Conservation (phyloP, 1,284 basidiomycete genomes). For the Sphagnurus paluster region DNA sequence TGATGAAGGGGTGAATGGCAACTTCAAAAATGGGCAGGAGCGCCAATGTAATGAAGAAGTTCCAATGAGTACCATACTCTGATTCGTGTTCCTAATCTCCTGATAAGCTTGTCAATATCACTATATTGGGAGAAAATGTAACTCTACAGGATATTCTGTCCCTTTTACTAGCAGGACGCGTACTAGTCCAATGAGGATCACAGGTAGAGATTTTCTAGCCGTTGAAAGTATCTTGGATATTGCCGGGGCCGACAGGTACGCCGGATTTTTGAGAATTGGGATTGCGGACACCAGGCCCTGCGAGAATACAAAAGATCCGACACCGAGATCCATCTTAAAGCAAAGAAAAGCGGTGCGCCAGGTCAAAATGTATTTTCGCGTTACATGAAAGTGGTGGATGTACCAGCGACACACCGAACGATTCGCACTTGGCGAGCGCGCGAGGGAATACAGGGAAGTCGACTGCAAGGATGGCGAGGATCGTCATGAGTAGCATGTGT, state of each 20-base stretch:
- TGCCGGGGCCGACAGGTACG: conserved; percentile 49
- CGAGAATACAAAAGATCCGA: conserved; percentile 95
- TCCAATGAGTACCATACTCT: conserved; percentile 98
- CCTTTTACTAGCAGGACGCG: conserved; percentile 90
- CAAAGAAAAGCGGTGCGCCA: conserved; percentile 9
- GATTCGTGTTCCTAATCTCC: conserved; percentile 85
- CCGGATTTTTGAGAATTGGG: conserved; percentile 65
- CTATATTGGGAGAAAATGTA: background rate
- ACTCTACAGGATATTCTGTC: conserved; percentile 85
- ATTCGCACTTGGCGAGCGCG: conserved; percentile 89
- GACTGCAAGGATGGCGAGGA: conserved; percentile 91
- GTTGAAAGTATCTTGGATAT: conserved; percentile 51
- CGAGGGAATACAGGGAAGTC: conserved; percentile 95
- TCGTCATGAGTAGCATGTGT: conserved; percentile 95
- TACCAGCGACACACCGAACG: conserved; percentile 90
- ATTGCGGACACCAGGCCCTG: conserved; percentile 88
- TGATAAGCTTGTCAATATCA: conserved; percentile 3
- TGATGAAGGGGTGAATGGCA: conserved; percentile 65
- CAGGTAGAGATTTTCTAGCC: conserved; percentile 61
- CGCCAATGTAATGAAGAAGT: conserved; percentile 96
- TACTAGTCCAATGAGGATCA: conserved; percentile 75
- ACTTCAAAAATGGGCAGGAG: conserved; percentile 79
- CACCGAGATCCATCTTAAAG: conserved; percentile 93
- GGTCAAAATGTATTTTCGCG: conserved; percentile 14
- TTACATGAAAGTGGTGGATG: conserved; percentile 28